These are phyloP conservation scores for Udeniomyces megalosporus DNA, from an alignment of 768 basidiomycete genomes.

Conservation along the genomic window DNA sequence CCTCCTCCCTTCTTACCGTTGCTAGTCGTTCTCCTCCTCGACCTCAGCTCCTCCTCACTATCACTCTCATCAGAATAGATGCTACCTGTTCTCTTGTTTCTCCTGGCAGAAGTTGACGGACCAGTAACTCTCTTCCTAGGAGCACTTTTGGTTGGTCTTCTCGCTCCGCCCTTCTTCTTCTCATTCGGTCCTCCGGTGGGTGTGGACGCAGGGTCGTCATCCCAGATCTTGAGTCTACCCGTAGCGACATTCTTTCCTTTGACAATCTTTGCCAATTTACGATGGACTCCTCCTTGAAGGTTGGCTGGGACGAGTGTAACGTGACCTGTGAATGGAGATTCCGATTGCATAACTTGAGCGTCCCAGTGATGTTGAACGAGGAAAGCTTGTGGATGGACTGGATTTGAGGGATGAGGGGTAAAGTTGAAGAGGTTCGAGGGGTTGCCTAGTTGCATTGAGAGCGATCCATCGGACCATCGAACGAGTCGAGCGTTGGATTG, in stretches of 20 bases:
- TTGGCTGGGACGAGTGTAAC: conserved; percentile 12
- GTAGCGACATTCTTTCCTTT: conserved; percentile 7
- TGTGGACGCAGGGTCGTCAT: conserved; percentile 7
- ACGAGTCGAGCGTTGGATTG: conserved; percentile 84
- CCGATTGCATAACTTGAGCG: conserved; percentile 11
- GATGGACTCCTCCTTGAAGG: conserved; percentile 11
- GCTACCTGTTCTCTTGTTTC: conserved; percentile 7
- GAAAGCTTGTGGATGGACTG: conserved; percentile 1
- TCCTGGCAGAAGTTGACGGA: neutral
- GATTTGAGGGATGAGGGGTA: conserved; percentile 7
- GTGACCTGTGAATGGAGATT: neutral
- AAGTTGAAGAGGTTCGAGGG: conserved; percentile 81
- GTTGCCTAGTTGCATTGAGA: conserved; percentile 68
- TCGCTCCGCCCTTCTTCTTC: neutral
- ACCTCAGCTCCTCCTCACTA: conserved; percentile 2
- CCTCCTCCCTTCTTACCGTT: neutral
- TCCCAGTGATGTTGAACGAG: conserved; percentile 15
- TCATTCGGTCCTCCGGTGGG: neutral
- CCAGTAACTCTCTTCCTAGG: neutral
- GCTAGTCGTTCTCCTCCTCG: neutral
- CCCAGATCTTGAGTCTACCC: conserved; percentile 12
- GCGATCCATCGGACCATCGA: conserved; percentile 86
- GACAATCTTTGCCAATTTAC: conserved; percentile 10
- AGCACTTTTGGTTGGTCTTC: neutral
- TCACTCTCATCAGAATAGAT: conserved; percentile 12